These are phyloP conservation scores for Colletotrichum paranaense DNA, from an alignment of 2,329 filamentous ascomycete species.

Conservation along the genomic window DNA sequence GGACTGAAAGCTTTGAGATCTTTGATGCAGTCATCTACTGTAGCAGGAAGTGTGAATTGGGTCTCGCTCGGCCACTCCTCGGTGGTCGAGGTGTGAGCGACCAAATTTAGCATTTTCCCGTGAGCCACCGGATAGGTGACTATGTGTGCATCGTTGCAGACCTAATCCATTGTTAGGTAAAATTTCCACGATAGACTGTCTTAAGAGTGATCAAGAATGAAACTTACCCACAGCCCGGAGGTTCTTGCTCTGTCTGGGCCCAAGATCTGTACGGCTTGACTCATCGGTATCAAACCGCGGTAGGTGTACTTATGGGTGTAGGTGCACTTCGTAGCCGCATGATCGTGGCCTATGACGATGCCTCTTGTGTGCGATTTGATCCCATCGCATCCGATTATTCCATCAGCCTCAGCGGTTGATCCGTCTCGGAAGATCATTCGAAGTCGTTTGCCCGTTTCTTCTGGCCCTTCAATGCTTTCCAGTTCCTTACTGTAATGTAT, in stretches of 20 bases:
- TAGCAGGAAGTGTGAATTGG: conserved; percentile 37
- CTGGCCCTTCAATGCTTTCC: conserved; percentile 42
- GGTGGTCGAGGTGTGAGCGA: conserved; percentile 51
- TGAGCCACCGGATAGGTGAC: conserved; percentile 70
- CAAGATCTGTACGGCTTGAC: conserved; percentile 61
- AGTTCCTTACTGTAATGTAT: conserved; percentile 43
- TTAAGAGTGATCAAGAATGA: conserved; percentile 47
- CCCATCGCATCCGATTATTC: conserved; percentile 68
- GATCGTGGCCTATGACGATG: conserved; percentile 59
- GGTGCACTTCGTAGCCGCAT: conserved; percentile 47
- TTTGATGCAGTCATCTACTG: not conserved
- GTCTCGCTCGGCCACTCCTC: conserved; percentile 43
- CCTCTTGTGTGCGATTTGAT: conserved; percentile 62
- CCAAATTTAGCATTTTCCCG: conserved; percentile 66
- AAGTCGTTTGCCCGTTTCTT: conserved; percentile 27
- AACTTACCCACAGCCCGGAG: conserved; percentile 66
- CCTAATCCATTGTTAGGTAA: conserved; percentile 33
- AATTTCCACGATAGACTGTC: conserved; percentile 36
- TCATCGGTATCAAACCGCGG: conserved; percentile 58
- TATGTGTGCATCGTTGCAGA: conserved; percentile 63
- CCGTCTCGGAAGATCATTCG: conserved; percentile 52
- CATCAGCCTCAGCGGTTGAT: conserved; percentile 49
- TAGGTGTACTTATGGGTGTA: conserved; percentile 71
- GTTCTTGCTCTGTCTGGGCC: conserved; percentile 48
- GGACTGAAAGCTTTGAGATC: not conserved